Conservation (phyloP, 1,284 basidiomycete species). For the Pseudozyma tsukubaensis region DNA sequence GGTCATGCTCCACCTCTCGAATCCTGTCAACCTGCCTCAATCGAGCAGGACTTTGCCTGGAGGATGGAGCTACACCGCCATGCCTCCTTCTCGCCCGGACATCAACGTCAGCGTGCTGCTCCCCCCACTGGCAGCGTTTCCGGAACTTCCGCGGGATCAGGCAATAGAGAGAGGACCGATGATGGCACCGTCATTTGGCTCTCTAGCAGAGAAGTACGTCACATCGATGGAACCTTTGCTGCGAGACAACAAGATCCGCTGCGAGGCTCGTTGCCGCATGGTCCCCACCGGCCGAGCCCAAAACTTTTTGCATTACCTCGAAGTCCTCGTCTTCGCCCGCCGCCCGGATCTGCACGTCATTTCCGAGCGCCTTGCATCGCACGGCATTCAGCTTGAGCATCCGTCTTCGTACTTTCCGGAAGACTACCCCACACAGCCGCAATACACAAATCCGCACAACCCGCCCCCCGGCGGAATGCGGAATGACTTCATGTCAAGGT, state of each 20-base stretch:
- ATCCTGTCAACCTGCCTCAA: constrained; percentile 17
- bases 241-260: constrained; percentile 35
- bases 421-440: constrained; percentile 75
- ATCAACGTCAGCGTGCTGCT: constrained; percentile 52
- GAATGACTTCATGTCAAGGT: constrained; percentile 20
- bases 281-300: constrained; percentile 36
- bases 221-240: constrained; percentile 45
- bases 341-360: constrained; percentile 88
- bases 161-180: constrained; percentile 7
- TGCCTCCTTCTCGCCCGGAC: constrained; percentile 20
- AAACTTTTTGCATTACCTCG: constrained; percentile 77
- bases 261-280: constrained; percentile 54
- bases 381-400: constrained; percentile 81
- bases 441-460: constrained; percentile 84
- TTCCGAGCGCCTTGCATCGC: constrained; percentile 78
- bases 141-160: constrained; percentile 22
- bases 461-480: constrained; percentile 35
- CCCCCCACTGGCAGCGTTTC: constrained; percentile 28
- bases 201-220: constrained; percentile 52
- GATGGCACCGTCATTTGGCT: constrained; percentile 39
- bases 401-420: constrained; percentile 75
- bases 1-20: constrained; percentile 38
- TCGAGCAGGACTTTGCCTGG: constrained; percentile 20
- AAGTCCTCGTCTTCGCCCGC: constrained; percentile 89
- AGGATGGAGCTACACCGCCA: constrained; percentile 25